Evolutionary conservation across 805 yeast genomes (phyloP).

Genomic region (Cephaloascus albidus): DNA sequence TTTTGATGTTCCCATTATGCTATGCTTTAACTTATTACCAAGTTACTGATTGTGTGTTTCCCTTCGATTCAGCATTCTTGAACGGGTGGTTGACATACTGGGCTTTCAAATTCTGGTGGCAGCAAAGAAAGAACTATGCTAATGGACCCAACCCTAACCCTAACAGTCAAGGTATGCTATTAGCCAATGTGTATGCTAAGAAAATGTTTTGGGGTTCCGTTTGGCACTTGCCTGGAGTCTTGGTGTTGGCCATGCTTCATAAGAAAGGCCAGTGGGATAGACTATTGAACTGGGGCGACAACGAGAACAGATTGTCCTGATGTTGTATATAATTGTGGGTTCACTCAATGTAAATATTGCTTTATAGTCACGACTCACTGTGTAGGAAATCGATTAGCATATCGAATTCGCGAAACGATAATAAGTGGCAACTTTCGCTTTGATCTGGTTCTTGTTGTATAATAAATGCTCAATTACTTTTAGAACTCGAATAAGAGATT

Average conservation of each 20-base stretch:
- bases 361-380: no score
- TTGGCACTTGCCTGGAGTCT: slow-evolving; percentile 84
- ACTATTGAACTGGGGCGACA: background rate
- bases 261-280: slow-evolving; percentile 92
- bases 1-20: slow-evolving; percentile 93
- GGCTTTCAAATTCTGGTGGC: slow-evolving; percentile 80
- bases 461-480: no score
- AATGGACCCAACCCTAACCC: slow-evolving; percentile 25
- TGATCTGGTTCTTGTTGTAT: no score
- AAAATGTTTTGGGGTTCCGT: slow-evolving; percentile 91
- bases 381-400: no score
- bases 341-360: no score
- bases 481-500: no score
- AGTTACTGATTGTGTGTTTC: slow-evolving; percentile 75
- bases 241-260: slow-evolving; percentile 88
- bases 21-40: slow-evolving; percentile 69
- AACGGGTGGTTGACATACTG: slow-evolving; percentile 82
- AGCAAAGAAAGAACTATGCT: slow-evolving; percentile 56
- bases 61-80: slow-evolving; percentile 69
- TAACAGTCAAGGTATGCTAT: slow-evolving; percentile 43
- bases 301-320: background rate
- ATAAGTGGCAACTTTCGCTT: no score
- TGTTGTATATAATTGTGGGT: background rate
- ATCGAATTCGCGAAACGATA: no score
- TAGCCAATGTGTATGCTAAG: slow-evolving; percentile 66